Percentiles rank a stretch among this genome's conserved stretches.
Evolutionary conservation across 106 monocot genomes (phyloP).

Genomic region (Posidonia australis): DNA sequence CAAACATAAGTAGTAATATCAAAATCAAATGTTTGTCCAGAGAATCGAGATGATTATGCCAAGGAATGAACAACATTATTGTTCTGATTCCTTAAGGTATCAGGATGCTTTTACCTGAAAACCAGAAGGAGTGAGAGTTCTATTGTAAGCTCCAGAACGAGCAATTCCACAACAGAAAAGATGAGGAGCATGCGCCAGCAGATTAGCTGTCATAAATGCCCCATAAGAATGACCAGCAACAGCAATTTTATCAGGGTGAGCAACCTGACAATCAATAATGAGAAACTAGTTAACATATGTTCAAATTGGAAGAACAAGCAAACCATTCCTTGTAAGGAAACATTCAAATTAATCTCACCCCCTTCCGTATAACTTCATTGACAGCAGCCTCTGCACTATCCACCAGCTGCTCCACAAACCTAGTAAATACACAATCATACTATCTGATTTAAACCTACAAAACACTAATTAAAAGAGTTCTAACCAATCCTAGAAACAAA

Average conservation of each 20-base stretch:
- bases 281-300: not conserved
- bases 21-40: not conserved
- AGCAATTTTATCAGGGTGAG: slow-evolving; percentile 89
- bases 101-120: slow-evolving; percentile 54
- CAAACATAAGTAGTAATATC: slow-evolving; percentile 17
- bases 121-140: slow-evolving; percentile 96
- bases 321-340: too few species aligned
- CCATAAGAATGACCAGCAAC: slow-evolving; percentile 97
- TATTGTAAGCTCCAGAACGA: slow-evolving; percentile 94
- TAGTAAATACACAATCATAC: too few species aligned
- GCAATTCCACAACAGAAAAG: slow-evolving; percentile 92
- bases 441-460: too few species aligned
- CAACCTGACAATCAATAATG: slow-evolving; percentile 49
- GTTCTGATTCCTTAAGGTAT: too few species aligned
- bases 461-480: too few species aligned
- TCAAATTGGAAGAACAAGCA: not conserved
- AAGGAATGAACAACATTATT: too few species aligned
- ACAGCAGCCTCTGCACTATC: slow-evolving; percentile 94
- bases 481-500: too few species aligned
- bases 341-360: too few species aligned
- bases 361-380: slow-evolving; percentile 80
- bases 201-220: slow-evolving; percentile 98
- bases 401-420: slow-evolving; percentile 98
- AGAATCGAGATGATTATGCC: too few species aligned
- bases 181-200: slow-evolving; percentile 95